Percentiles rank a stretch among this genome's conserved stretches.
Conservation (phyloP, 2,329 filamentous ascomycete species). For the Triangularia verruculosa region DNA sequence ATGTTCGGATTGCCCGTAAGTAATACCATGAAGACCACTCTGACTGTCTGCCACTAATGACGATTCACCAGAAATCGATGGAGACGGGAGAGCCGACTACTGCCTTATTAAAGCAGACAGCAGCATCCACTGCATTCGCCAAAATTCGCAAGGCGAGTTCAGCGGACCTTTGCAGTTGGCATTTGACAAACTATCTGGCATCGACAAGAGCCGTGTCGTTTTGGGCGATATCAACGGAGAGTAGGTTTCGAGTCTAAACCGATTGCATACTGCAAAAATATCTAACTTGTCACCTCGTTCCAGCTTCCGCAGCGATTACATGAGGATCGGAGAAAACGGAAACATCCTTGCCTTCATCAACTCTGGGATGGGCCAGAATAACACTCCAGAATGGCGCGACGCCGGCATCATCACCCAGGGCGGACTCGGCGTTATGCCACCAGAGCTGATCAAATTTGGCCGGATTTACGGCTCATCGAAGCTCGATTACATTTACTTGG, state of each 20-base stretch:
- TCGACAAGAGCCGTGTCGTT: slow-evolving; percentile 28
- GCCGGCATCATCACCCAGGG: slow-evolving; percentile 19
- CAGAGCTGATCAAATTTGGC: slow-evolving; percentile 20
- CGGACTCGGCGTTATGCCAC: not conserved
- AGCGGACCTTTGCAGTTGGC: slow-evolving; percentile 13
- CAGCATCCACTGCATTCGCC: slow-evolving; percentile 14
- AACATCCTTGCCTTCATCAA: slow-evolving; percentile 27
- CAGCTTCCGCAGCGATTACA: slow-evolving; percentile 27
- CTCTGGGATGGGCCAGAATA: slow-evolving; percentile 18
- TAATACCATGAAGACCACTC: not conserved
- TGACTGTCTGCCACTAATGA: not conserved
- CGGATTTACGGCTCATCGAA: slow-evolving; percentile 20
- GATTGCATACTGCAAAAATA: not conserved
- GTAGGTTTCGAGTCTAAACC: slow-evolving; percentile 8
- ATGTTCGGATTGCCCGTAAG: slow-evolving; percentile 2
- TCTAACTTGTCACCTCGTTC: not conserved
- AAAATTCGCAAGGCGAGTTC: slow-evolving; percentile 18
- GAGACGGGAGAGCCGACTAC: slow-evolving; percentile 12
- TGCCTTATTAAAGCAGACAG: slow-evolving; percentile 8
- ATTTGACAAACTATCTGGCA: slow-evolving; percentile 23
- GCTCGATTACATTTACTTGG: slow-evolving; percentile 22
- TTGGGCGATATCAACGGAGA: slow-evolving; percentile 19
- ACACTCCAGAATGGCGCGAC: slow-evolving; percentile 8
- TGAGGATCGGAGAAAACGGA: slow-evolving; percentile 26
- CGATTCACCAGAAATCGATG: slow-evolving; percentile 5